Percentiles rank a stretch among this genome's conserved stretches.
Evolutionary conservation across 139 green algal genomes (phyloP).

Genomic region (Astrephomene gubernaculifera): DNA sequence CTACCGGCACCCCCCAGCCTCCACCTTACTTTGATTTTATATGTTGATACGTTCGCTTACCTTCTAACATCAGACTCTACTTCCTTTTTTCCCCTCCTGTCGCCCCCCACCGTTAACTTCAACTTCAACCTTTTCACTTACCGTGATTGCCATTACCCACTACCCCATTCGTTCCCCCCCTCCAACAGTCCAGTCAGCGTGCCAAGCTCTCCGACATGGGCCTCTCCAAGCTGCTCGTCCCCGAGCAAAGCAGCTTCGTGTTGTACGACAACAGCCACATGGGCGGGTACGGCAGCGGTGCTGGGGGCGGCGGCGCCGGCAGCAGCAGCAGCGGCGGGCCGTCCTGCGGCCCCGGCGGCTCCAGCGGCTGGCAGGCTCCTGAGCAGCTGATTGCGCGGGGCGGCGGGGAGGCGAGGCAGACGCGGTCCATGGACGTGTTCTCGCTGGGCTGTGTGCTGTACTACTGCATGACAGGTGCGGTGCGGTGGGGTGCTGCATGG

Average conservation of each 20-base stretch:
- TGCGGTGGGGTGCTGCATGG: neutral
- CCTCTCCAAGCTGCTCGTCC: slow-evolving; percentile 88
- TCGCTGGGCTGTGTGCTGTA: slow-evolving; percentile 92
- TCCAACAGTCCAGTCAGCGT: neutral
- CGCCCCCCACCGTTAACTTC: too few relatives aligned
- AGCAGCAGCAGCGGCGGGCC: slow-evolving; percentile 20
- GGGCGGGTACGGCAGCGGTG: slow-evolving; percentile 32
- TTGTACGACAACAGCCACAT: slow-evolving; percentile 45
- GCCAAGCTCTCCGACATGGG: slow-evolving; percentile 99
- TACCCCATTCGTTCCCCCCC: too few relatives aligned
- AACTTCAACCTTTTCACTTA: too few relatives aligned
- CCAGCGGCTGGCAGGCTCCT: slow-evolving; percentile 96
- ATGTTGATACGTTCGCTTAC: too few relatives aligned
- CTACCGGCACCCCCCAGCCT: too few relatives aligned
- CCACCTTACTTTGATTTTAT: too few relatives aligned
- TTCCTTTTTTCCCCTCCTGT: too few relatives aligned
- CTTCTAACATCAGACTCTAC: too few relatives aligned
- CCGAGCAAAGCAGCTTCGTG: slow-evolving; percentile 88
- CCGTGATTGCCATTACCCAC: too few relatives aligned
- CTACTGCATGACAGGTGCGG: slow-evolving; percentile 81
- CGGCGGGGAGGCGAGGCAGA: slow-evolving; percentile 73
- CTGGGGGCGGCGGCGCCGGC: too few relatives aligned
- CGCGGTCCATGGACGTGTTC: slow-evolving; percentile 93
- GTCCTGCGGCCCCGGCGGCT: slow-evolving; percentile 73
- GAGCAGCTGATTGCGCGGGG: slow-evolving; percentile 87